A percentile compares a stretch with the other conserved stretches of the same genome.
Evolutionary conservation across 208 protist genomes (phyloP).

Genomic region (Leishmania guyanensis): DNA sequence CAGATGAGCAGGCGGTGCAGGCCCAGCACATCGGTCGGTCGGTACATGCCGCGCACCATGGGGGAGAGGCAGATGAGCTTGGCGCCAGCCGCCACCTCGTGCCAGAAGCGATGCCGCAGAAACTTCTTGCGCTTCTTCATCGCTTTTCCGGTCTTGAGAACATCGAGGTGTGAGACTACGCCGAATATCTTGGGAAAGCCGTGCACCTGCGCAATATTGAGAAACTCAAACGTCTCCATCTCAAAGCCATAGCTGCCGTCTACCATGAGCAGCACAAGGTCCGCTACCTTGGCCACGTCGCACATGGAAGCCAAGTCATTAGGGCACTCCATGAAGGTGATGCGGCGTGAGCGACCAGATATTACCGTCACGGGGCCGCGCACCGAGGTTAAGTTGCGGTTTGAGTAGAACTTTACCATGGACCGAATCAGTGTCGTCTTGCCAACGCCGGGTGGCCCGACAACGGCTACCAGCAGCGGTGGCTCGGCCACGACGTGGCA

Average conservation of each 20-base stretch:
- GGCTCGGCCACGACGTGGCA: constrained; percentile 87
- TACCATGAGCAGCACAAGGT: constrained; percentile 98
- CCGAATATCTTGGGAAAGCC: constrained; percentile 99
- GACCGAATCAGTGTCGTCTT: constrained; percentile 98
- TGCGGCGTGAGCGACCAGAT: constrained; percentile 88
- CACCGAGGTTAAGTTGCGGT: constrained; percentile 92
- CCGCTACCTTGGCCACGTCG: constrained; percentile 98
- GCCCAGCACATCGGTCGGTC: constrained; percentile 97
- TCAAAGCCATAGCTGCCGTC: constrained; percentile 99
- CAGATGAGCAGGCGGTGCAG: constrained; percentile 97
- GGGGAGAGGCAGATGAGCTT: constrained; percentile 98
- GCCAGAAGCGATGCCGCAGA: constrained; percentile 96
- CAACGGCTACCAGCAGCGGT: constrained; percentile 96
- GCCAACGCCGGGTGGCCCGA: constrained; percentile 96
- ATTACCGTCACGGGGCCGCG: constrained; percentile 98
- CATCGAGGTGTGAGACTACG: constrained; percentile 98
- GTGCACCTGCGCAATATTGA: constrained; percentile 98
- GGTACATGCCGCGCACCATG: constrained; percentile 96
- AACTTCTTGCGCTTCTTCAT: constrained; percentile 98
- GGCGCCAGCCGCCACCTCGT: constrained; percentile 90
- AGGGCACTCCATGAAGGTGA: constrained; percentile 99
- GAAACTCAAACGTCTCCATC: constrained; percentile 99
- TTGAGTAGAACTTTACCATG: constrained; percentile 98
- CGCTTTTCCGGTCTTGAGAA: constrained; percentile 95
- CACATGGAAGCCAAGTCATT: constrained; percentile 99